Base-by-base conservation (phyloP, 768 basidiomycete genomes). In the Boletus subparvulus region DNA sequence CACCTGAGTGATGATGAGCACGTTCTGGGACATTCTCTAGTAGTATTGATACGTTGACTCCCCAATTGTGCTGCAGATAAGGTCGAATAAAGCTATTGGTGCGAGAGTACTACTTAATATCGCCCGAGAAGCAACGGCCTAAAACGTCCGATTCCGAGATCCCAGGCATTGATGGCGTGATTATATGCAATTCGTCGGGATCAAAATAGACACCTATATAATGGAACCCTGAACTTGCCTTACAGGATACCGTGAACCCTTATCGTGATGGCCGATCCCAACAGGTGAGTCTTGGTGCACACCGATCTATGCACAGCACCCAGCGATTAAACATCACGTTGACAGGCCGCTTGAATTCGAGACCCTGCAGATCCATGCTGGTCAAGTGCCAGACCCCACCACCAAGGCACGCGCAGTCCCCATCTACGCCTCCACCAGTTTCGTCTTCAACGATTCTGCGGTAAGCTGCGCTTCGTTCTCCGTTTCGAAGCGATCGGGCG, bases 401-500 rank as follows among this genome's bases (percentile, higher is more conserved):
- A 83, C 83, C 12, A 82, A 82, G 40, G 82, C 85, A 1, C 78
- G 84, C 12, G 86, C 86, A 2, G 81, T 81, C 3, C 85, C 86
- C 0, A 87, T 87, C 63, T 86, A 85, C 46, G 77, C 83, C 16
- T 70, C 78, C 17, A 78, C 83, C 3, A 78, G 78, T 42, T 86
- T 80, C 55, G 79, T 81, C 35, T 85, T 85, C 71, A 78, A 85
- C 44, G 71, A 83, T 56, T 80, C 77, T 19, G 74, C 77, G 65
- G 83, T 78, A 56, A 57, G 67, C 60, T 9, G 3, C 17, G 5
- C 35, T 30, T 28, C 12, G 7, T 42, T 28, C 21, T 28, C 17
- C n/a, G 8, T 19, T 47, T 26, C 1, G 12, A 36, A 4, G 4
- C 5, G 16, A 28, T 47, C 21, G 16, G 19, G 30, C 35, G 26